These are phyloP conservation scores for Epichloe gansuensis DNA, from an alignment of 2,329 filamentous ascomycete species.

Conservation along the genomic window DNA sequence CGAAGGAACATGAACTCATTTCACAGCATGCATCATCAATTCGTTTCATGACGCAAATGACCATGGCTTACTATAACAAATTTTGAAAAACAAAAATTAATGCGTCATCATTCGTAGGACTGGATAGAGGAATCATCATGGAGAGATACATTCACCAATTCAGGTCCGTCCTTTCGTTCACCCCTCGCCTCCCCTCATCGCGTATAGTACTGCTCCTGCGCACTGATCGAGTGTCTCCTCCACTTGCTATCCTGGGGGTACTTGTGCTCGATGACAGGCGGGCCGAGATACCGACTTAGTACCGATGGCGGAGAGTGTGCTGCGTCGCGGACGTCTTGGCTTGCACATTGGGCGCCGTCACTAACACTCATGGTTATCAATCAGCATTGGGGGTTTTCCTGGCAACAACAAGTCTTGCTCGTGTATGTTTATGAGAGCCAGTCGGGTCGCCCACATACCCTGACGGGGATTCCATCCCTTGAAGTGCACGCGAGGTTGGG, in stretches of 20 bases:
- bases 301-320: constrained; percentile 16
- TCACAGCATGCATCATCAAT: too few relatives aligned
- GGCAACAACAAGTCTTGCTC: too few relatives aligned
- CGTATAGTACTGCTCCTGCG: constrained; percentile 20
- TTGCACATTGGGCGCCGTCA: neutral
- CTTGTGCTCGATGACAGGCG: constrained; percentile 19
- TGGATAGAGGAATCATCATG: neutral
- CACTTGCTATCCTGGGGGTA: constrained; percentile 19
- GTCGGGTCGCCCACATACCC: neutral
- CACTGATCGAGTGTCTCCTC: constrained; percentile 16
- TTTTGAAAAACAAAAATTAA: neutral
- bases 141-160: neutral
- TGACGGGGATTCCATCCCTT: neutral
- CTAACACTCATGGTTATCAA: neutral
- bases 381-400: neutral
- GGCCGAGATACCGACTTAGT: constrained; percentile 14
- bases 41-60: too few relatives aligned
- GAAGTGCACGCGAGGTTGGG: neutral
- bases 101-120: neutral
- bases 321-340: constrained; percentile 11
- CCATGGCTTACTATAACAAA: neutral
- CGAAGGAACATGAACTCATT: too few relatives aligned
- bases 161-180: neutral
- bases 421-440: too few relatives aligned
- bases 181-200: constrained; percentile 1